These are phyloP conservation scores for Ceratocystiopsis minuta DNA, from an alignment of 2,329 filamentous ascomycete species.

Conservation along the genomic window DNA sequence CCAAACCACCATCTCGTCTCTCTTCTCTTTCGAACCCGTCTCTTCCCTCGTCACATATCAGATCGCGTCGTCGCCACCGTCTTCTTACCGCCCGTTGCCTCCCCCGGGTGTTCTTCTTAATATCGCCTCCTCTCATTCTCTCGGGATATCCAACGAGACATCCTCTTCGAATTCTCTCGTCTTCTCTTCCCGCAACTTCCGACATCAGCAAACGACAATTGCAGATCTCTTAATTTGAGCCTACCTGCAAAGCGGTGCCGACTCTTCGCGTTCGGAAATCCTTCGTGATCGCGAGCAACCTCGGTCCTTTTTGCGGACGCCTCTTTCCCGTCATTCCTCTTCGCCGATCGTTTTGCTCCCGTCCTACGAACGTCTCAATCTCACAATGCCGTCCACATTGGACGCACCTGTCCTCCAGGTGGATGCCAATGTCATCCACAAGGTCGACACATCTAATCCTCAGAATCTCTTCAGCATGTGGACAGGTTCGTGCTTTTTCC, in stretches of 20 bases:
- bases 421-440: conserved; percentile 80
- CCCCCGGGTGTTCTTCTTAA: no score
- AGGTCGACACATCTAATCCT: conserved; percentile 82
- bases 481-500: conserved; percentile 44
- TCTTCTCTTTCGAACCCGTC: no score
- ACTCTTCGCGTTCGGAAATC: neutral
- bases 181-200: no score
- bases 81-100: no score
- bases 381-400: conserved; percentile 61
- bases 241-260: neutral
- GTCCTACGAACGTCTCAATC: neutral
- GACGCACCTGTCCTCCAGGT: conserved; percentile 78
- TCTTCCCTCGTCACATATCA: no score
- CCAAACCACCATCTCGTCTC: no score
- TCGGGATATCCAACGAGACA: no score
- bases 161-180: no score
- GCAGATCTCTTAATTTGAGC: no score
- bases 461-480: conserved; percentile 94
- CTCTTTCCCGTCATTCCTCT: neutral
- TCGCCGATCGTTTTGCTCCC: neutral
- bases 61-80: no score
- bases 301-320: neutral
- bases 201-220: no score
- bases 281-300: neutral
- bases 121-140: no score